Percentiles rank a stretch among this genome's conserved stretches.
Conservation (phyloP, 257 asterid genomes). For the Solanum virginianum region DNA sequence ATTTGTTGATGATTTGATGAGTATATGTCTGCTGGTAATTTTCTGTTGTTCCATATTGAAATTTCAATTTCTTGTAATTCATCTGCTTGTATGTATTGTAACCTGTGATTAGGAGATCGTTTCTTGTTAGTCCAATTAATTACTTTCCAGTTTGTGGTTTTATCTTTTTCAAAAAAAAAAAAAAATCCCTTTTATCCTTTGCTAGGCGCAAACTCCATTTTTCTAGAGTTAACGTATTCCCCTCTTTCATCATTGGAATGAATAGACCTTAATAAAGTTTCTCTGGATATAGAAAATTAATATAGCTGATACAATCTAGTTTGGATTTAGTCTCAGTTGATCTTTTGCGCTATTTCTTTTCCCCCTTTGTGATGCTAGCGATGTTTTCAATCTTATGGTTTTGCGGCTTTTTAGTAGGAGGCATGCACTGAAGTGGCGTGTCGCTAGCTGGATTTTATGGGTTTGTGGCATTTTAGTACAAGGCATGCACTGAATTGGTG, state of each 20-base stretch:
- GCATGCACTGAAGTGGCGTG: background rate
- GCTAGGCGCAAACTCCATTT: background rate
- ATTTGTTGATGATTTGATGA: background rate
- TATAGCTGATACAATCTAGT: background rate
- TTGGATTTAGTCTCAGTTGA: background rate
- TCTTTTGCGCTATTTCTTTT: background rate
- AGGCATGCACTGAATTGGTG: constrained; percentile 5
- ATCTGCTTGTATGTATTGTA: background rate
- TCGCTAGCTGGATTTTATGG: background rate
- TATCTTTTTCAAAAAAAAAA: background rate
- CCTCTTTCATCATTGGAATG: background rate
- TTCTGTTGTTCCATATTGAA: background rate
- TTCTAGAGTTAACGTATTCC: background rate
- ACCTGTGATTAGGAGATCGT: background rate
- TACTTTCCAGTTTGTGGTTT: background rate
- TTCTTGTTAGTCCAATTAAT: background rate
- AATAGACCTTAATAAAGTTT: background rate
- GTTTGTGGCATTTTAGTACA: background rate
- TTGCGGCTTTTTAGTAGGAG: background rate
- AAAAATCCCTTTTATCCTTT: no score
- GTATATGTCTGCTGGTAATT: background rate
- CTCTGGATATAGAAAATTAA: background rate
- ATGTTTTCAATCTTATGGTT: background rate
- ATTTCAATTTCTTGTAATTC: background rate
- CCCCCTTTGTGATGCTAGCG: background rate